Evolutionary conservation across 768 basidiomycete genomes (phyloP).

Genomic region (Aureoboletus auriporus): DNA sequence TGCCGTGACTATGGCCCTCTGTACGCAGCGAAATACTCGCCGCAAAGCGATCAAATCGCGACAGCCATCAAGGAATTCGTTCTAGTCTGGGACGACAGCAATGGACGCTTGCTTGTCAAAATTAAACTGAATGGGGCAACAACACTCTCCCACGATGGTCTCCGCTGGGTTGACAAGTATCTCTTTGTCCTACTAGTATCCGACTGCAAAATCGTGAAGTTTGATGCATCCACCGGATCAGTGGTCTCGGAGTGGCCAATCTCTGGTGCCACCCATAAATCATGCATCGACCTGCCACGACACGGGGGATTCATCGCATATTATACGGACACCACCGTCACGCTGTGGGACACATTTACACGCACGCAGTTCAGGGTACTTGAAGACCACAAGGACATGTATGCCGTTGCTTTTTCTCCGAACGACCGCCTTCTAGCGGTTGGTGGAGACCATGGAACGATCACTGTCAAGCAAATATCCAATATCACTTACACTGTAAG

Average conservation of each 20-base stretch:
- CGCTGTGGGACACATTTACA: conserved; percentile 2
- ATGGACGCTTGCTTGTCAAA: not conserved
- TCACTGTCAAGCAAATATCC: not conserved
- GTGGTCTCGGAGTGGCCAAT: not conserved
- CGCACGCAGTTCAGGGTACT: not conserved
- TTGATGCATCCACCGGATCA: not conserved
- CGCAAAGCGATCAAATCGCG: not conserved
- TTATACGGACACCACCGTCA: not conserved
- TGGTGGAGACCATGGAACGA: not conserved
- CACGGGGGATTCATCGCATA: not conserved
- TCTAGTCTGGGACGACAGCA: not conserved
- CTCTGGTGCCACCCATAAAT: not conserved
- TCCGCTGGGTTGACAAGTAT: conserved; percentile 2
- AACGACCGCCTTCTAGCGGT: not conserved
- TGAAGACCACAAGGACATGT: not conserved
- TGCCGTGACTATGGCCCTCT: no score
- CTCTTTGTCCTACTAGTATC: not conserved
- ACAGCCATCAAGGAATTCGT: not conserved
- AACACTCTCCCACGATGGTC: not conserved
- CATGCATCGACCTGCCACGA: not conserved
- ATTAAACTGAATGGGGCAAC: not conserved
- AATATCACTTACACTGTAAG: not conserved
- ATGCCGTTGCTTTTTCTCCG: not conserved
- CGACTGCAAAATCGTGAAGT: not conserved
- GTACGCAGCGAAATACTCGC: no score